These are phyloP conservation scores for Apiotrichum gamsii DNA, from an alignment of 1,284 basidiomycete species.

Conservation along the genomic window DNA sequence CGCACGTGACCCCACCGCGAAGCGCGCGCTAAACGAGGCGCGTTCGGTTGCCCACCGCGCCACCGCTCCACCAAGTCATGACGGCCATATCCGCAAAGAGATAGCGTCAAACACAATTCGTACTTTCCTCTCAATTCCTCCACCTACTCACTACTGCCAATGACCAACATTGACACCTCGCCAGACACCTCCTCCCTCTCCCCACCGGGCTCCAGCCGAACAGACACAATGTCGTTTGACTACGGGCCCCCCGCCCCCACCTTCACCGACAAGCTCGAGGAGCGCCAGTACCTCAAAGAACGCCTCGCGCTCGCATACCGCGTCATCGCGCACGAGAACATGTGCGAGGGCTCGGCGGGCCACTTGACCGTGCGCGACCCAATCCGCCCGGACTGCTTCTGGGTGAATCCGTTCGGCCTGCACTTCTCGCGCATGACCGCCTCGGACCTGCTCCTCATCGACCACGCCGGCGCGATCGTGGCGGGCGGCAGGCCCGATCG, in stretches of 20 bases:
- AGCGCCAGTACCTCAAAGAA: conserved; percentile 54
- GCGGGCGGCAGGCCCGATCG: conserved; percentile 48
- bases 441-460: conserved; percentile 50
- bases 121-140: too few species aligned
- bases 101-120: too few species aligned
- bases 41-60: too few species aligned
- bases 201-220: too few species aligned
- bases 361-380: conserved; percentile 61
- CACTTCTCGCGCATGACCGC: conserved; percentile 52
- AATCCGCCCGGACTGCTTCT: conserved; percentile 48
- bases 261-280: conserved; percentile 16
- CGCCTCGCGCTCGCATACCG: conserved; percentile 47
- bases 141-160: too few species aligned
- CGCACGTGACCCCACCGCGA: too few species aligned
- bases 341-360: conserved; percentile 55
- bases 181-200: too few species aligned
- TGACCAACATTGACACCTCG: too few species aligned
- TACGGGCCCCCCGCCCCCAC: conserved; percentile 19
- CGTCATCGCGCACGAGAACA: conserved; percentile 53
- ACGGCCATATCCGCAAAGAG: too few species aligned
- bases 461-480: conserved; percentile 51
- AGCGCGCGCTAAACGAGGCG: too few species aligned
- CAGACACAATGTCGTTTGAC: conserved; percentile 14
- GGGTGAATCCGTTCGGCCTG: conserved; percentile 23
- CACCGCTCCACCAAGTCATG: too few species aligned